Conservation (phyloP, 768 basidiomycete species). For the Tylopilus vinaceipallidus region DNA sequence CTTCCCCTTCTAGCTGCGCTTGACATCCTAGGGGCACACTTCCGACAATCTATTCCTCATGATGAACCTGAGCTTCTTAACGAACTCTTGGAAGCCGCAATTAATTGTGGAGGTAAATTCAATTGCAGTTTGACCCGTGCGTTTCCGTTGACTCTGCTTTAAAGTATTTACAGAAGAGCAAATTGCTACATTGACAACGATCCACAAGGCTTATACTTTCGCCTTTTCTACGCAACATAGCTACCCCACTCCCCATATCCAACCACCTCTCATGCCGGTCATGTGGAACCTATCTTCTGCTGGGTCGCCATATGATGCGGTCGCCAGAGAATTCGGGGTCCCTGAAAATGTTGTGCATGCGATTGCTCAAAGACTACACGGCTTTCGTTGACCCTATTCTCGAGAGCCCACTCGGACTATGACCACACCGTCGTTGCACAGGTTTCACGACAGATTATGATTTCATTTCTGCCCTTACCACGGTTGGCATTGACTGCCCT, state of each 20-base stretch:
- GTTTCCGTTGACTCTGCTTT: conserved; percentile 1
- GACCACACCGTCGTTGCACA: background rate
- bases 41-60: conserved; percentile 33
- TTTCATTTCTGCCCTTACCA: background rate
- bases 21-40: conserved; percentile 54
- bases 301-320: conserved; percentile 40
- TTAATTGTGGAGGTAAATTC: conserved; percentile 55
- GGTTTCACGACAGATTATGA: conserved; percentile 22
- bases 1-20: conserved; percentile 43
- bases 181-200: conserved; percentile 43
- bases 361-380: conserved; percentile 54
- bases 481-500: conserved; percentile 30
- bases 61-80: conserved; percentile 44
- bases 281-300: conserved; percentile 19
- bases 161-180: conserved; percentile 68
- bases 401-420: background rate
- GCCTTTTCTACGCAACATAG: conserved; percentile 15
- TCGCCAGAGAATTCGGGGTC: conserved; percentile 77
- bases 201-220: conserved; percentile 34
- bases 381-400: conserved; percentile 18
- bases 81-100: conserved; percentile 42
- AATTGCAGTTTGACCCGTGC: conserved; percentile 37
- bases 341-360: conserved; percentile 66
- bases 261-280: conserved; percentile 15
- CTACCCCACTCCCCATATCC: conserved; percentile 4